Base-by-base conservation (phyloP, 306 rosid genomes). In the Cicer judaicum region DNA sequence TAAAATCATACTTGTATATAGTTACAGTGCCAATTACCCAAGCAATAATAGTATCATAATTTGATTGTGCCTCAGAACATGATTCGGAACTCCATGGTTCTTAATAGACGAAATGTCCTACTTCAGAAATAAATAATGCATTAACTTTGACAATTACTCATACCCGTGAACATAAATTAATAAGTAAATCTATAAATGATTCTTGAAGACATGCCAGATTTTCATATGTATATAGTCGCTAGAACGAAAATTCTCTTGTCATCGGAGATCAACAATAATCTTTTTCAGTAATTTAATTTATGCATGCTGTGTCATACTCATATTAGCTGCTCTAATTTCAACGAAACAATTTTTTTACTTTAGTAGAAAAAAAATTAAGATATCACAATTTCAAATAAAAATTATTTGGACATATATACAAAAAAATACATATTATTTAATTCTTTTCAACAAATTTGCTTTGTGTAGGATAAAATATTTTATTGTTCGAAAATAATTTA, bases 61-160 rank as follows among this genome's bases (percentile, higher is more conserved):
- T 50, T 50, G 8, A 14, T 50, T 14, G 56, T 50, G 56, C 56
- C 56, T n/a, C 56, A 50, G 10, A 50, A 50, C 56, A 50, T 73
- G 81, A 64, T 74, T 66, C 55, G 54, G n/a, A 64, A 52, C 24
- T 61, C 48, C 76, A 14, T 82, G 86, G 83, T 69, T 74, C 60
- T 80, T 54, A 75, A 68, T 50, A 65, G 73, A 76, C 67, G 81
- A 74, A 81, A 40, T 39, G 84, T 80, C 80, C 79, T 34, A 39
- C 41, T 65, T 78, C 68, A 40, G 54, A 71, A 77, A 70, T 59
- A 76, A 50, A 69, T 19, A 43, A 79, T 41, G 61, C 75, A 70
- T 70, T 70, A 65, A 77, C 43, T 77, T 79, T 57, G 75, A 67
- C 65, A 70, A 68, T 54, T 15, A 57, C 82, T 48, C 73, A 46